These are phyloP conservation scores for Metschnikowia matae DNA, from an alignment of 805 yeast genomes.

Conservation along the genomic window DNA sequence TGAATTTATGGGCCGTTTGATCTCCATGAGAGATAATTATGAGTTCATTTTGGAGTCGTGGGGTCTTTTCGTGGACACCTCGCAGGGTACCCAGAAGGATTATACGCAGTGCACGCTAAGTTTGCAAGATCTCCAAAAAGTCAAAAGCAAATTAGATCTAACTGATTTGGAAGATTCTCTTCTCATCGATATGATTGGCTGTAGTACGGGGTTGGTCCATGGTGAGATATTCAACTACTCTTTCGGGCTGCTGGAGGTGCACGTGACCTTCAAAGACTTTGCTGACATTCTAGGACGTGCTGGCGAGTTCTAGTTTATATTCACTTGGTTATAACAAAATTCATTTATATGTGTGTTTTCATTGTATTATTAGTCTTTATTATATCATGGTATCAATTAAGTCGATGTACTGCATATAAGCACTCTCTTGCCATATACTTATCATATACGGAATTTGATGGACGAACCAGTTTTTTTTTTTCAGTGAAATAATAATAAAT, in stretches of 20 bases:
- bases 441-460: too few species aligned
- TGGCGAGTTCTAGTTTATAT: constrained; percentile 29
- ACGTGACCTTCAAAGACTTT: constrained; percentile 36
- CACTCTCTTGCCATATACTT: too few species aligned
- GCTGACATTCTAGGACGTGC: constrained; percentile 39
- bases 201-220: constrained; percentile 25
- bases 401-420: too few species aligned
- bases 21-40: constrained; percentile 32
- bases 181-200: constrained; percentile 41
- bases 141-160: constrained; percentile 28
- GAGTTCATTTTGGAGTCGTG: constrained; percentile 28
- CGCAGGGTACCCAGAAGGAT: constrained; percentile 21
- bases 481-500: too few species aligned
- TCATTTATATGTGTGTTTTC: too few species aligned
- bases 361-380: too few species aligned
- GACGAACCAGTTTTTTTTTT: too few species aligned
- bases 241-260: constrained; percentile 24
- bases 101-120: constrained; percentile 4
- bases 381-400: too few species aligned
- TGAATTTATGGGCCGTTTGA: constrained; percentile 22
- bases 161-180: constrained; percentile 32
- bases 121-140: constrained; percentile 22
- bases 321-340: not conserved
- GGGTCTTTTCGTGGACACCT: constrained; percentile 29
- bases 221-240: constrained; percentile 31